These are phyloP conservation scores for Tricharina praecox DNA, from an alignment of 495 filamentous ascomycete genomes.

Conservation along the genomic window DNA sequence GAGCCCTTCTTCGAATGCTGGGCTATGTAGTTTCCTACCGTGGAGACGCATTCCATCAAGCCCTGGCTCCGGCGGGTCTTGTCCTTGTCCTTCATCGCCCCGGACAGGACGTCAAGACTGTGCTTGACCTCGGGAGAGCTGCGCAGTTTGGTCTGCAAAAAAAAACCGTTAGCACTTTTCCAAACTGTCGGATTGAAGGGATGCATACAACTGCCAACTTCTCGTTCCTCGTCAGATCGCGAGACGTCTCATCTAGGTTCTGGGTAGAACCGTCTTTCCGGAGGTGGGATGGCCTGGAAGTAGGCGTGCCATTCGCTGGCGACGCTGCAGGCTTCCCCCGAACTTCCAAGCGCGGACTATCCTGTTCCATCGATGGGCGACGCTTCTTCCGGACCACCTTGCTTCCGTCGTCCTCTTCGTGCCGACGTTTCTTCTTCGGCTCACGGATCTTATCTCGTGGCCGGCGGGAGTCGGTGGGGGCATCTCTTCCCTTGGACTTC, in stretches of 20 bases:
- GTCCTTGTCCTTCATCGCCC: slow-evolving; percentile 47
- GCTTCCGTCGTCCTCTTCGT: slow-evolving; percentile 21
- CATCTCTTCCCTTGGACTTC: slow-evolving; percentile 31
- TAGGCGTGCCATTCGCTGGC: slow-evolving; percentile 10
- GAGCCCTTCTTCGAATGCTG: slow-evolving; percentile 26
- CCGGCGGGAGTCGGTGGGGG: slow-evolving; percentile 32
- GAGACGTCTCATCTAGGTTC: slow-evolving; percentile 11
- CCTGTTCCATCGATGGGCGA: slow-evolving; percentile 3
- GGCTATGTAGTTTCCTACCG: slow-evolving; percentile 37
- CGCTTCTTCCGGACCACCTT: slow-evolving; percentile 25
- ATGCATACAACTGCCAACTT: neutral
- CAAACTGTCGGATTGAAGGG: neutral
- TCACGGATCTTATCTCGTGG: slow-evolving; percentile 29
- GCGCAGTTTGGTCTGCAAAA: slow-evolving; percentile 19
- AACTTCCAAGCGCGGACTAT: slow-evolving; percentile 11
- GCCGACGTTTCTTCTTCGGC: slow-evolving; percentile 20
- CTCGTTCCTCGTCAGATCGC: slow-evolving; percentile 9
- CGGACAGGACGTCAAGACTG: slow-evolving; percentile 40
- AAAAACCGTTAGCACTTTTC: neutral
- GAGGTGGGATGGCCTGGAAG: slow-evolving; percentile 4
- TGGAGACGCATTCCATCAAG: slow-evolving; percentile 34
- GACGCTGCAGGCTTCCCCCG: slow-evolving; percentile 11
- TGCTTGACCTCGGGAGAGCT: slow-evolving; percentile 43
- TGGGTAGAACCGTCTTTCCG: neutral
- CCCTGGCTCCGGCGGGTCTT: slow-evolving; percentile 40